Conservation (phyloP, 768 basidiomycete species). For the Ephemerocybe angulata region DNA sequence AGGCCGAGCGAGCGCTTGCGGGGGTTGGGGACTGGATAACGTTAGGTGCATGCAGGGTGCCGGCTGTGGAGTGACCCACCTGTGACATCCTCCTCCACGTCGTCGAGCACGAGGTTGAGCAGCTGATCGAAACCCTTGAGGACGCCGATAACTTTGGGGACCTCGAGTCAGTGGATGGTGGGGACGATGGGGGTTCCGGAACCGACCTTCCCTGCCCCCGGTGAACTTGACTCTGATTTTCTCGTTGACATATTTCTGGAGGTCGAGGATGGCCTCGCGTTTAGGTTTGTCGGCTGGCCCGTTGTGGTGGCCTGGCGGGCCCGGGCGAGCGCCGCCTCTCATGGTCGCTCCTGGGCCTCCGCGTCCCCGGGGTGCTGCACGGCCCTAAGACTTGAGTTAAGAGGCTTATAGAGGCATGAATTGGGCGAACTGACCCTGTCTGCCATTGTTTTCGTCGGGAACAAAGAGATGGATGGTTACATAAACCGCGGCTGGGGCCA, state of each 20-base stretch:
- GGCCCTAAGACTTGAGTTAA: conserved; percentile 48
- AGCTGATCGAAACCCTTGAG: conserved; percentile 96
- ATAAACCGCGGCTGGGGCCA: too few species aligned
- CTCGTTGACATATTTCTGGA: conserved; percentile 91
- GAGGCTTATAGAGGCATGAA: conserved; percentile 14
- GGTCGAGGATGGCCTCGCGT: conserved; percentile 92
- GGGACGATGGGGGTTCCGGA: neutral
- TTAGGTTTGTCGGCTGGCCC: conserved; percentile 68
- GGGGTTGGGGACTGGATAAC: conserved; percentile 57
- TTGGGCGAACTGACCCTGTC: conserved; percentile 46
- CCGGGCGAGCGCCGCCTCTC: conserved; percentile 27
- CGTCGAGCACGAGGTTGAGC: conserved; percentile 94
- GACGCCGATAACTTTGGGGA: conserved; percentile 71
- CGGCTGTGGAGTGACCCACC: conserved; percentile 37
- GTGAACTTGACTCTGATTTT: conserved; percentile 94
- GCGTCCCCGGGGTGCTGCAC: conserved; percentile 47
- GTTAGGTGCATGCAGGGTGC: neutral
- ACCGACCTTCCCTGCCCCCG: conserved; percentile 89
- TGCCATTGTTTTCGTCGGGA: conserved; percentile 39
- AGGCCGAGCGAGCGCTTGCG: conserved; percentile 71
- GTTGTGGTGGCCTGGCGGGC: conserved; percentile 23
- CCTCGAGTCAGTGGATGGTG: conserved; percentile 1
- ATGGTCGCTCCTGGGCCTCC: neutral
- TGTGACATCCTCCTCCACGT: conserved; percentile 80
- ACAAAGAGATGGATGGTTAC: conserved; percentile 12